Conservation (phyloP, 139 green algal species). For the Mesotaenium endlicherianum region DNA sequence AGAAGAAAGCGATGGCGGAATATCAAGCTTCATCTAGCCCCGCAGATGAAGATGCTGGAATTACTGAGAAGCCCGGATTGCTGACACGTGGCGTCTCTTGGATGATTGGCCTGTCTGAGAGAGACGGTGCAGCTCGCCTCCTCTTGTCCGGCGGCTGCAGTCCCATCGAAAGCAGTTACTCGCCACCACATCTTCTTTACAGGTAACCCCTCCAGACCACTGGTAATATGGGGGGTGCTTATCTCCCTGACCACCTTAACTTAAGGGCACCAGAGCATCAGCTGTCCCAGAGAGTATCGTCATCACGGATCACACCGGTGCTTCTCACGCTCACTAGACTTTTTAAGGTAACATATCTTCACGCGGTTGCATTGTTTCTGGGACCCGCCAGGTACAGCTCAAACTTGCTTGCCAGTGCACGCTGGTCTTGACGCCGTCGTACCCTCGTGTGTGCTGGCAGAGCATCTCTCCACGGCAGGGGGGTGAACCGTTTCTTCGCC, state of each 20-base stretch:
- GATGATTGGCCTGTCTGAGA: conserved; percentile 1
- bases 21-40: background rate
- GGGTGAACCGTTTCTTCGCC: background rate
- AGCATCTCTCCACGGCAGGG: background rate
- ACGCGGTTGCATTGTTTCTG: background rate
- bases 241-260: background rate
- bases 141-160: background rate
- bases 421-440: no score
- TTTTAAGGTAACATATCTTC: conserved; percentile 3
- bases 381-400: no score
- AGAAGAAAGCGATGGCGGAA: background rate
- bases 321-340: background rate
- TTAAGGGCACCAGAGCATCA: no score
- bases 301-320: background rate
- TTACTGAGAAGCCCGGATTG: background rate
- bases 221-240: background rate
- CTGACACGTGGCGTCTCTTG: background rate
- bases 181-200: conserved; percentile 9
- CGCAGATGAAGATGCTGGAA: no score
- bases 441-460: no score
- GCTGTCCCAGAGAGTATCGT: background rate
- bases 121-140: background rate
- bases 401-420: no score
- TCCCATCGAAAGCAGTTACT: background rate
- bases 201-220: background rate